Conservation (phyloP, 1,139 yeast genomes). For the Starmera stellimalicola region DNA sequence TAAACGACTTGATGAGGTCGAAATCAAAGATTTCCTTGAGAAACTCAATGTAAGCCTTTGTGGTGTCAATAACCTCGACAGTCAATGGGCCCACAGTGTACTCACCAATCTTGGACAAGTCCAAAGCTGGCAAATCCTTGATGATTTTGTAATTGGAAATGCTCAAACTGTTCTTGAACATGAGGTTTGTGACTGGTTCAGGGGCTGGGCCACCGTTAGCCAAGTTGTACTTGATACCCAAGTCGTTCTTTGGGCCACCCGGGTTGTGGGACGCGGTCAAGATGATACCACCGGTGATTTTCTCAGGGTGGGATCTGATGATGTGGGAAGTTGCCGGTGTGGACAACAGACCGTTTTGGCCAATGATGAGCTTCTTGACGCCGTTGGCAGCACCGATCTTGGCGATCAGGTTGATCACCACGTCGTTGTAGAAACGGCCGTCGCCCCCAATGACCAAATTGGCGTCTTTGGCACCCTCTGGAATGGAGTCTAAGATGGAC, state of each 20-base stretch:
- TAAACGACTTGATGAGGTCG: conserved; percentile 64
- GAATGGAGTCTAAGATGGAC: conserved; percentile 75
- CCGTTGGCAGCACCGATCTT: conserved; percentile 88
- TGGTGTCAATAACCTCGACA: conserved; percentile 78
- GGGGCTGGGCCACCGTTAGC: conserved; percentile 99
- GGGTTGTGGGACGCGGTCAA: conserved; percentile 97
- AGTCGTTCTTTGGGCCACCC: conserved; percentile 91
- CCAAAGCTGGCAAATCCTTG: conserved; percentile 46
- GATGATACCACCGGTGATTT: conserved; percentile 91
- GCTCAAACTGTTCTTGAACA: conserved; percentile 58
- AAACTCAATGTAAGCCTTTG: conserved; percentile 67
- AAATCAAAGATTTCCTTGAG: conserved; percentile 86
- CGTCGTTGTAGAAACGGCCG: conserved; percentile 85
- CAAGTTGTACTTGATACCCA: conserved; percentile 93
- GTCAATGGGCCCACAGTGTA: conserved; percentile 40
- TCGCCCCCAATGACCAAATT: conserved; percentile 93
- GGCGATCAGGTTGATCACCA: conserved; percentile 73
- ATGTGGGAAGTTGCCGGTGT: conserved; percentile 96
- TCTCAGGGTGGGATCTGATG: conserved; percentile 51
- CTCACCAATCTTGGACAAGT: conserved; percentile 50
- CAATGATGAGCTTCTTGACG: conserved; percentile 74
- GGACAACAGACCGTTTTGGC: conserved; percentile 79
- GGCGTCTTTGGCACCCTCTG: conserved; percentile 72
- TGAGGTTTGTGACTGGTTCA: conserved; percentile 82
- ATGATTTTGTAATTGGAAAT: conserved; percentile 53